These are phyloP conservation scores for Magnusiomyces tetraspermus DNA, from an alignment of 1,139 yeast genomes.

Conservation along the genomic window DNA sequence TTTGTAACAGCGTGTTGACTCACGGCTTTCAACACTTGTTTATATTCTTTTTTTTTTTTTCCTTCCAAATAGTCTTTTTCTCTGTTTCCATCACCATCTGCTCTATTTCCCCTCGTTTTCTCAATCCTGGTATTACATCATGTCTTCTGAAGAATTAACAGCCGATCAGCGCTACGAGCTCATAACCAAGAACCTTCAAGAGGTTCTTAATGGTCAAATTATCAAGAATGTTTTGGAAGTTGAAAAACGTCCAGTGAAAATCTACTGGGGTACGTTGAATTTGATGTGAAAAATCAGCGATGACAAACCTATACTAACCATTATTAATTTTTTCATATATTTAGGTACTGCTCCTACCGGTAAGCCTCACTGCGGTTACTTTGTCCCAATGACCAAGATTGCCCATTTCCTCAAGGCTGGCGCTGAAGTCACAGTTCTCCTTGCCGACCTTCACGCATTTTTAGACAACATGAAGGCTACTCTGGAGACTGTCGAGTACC, in stretches of 20 bases:
- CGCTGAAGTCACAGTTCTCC: slow-evolving; percentile 80
- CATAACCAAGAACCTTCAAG: slow-evolving; percentile 82
- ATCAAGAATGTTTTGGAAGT: slow-evolving; percentile 75
- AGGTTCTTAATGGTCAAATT: slow-evolving; percentile 80
- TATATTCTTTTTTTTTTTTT: too few relatives aligned
- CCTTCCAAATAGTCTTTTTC: too few relatives aligned
- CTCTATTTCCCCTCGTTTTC: too few relatives aligned
- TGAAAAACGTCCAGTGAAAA: slow-evolving; percentile 67
- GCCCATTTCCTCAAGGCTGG: slow-evolving; percentile 96
- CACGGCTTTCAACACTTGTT: too few relatives aligned
- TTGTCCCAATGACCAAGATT: slow-evolving; percentile 93
- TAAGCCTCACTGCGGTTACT: slow-evolving; percentile 96
- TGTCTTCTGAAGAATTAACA: slow-evolving; percentile 15
- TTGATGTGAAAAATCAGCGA: too few relatives aligned
- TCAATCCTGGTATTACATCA: too few relatives aligned
- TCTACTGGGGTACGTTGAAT: slow-evolving; percentile 70
- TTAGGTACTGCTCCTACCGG: slow-evolving; percentile 78
- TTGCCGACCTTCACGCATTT: slow-evolving; percentile 97
- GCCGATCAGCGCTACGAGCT: slow-evolving; percentile 65
- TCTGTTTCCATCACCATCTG: too few relatives aligned
- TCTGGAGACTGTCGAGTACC: slow-evolving; percentile 75
- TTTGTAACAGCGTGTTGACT: too few relatives aligned
- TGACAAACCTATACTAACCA: background rate
- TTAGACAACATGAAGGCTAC: slow-evolving; percentile 98
- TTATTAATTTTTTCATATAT: background rate